phyloP scores from a whole-genome alignment of 2,329 filamentous ascomycete genomes.

The Curvularia lunata region DNA sequence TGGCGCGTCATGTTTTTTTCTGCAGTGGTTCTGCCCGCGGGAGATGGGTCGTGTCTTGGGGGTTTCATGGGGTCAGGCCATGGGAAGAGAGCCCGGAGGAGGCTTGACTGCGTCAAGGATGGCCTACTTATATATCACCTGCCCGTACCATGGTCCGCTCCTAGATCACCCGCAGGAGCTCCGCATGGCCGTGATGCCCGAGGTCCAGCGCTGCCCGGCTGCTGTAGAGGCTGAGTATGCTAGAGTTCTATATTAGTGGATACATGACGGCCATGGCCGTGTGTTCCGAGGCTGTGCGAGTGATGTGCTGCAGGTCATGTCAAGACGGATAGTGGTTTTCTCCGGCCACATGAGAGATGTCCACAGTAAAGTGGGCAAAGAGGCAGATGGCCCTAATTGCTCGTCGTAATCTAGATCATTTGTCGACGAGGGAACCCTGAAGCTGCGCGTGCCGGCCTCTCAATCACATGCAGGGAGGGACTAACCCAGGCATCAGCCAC shows the following conservation, averaged over 20 bases:
- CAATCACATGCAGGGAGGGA: constrained; percentile 31
- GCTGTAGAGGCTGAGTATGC: constrained; percentile 6
- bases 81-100: constrained; percentile 16
- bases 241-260: constrained; percentile 11
- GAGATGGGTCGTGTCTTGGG: constrained; percentile 24
- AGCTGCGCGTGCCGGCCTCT: constrained; percentile 13
- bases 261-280: constrained; percentile 1
- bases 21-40: constrained; percentile 23
- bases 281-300: neutral
- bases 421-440: constrained; percentile 10
- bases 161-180: constrained; percentile 35
- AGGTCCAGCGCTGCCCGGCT: constrained; percentile 23
- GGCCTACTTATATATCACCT: constrained; percentile 35
- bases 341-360: neutral
- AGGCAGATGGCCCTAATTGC: neutral
- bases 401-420: neutral
- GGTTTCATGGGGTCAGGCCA: constrained; percentile 28
- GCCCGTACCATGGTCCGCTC: constrained; percentile 22
- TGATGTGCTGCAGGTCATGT: neutral
- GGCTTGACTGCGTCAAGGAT: constrained; percentile 21
- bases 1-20: constrained; percentile 24
- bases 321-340: neutral
- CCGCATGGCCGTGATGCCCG: constrained; percentile 36
- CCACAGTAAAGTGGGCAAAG: neutral
- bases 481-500: constrained; percentile 36